These are phyloP conservation scores for Gamarada debralockiae DNA, from an alignment of 495 filamentous ascomycete species.

Conservation along the genomic window DNA sequence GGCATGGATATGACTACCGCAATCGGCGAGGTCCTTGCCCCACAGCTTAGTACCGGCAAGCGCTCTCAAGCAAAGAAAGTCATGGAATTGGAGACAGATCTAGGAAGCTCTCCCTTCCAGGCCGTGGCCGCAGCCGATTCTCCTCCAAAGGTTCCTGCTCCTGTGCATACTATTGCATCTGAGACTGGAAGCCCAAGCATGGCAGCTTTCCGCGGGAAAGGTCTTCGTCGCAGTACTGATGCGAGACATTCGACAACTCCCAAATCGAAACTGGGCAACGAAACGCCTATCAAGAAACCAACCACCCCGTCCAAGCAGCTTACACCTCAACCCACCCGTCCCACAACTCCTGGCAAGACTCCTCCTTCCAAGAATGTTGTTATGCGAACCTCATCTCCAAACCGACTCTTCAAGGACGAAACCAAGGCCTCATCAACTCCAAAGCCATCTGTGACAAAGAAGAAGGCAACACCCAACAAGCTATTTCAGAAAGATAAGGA, in stretches of 20 bases:
- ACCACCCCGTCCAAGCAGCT: constrained; percentile 45
- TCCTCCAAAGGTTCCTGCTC: constrained; percentile 28
- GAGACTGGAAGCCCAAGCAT: constrained; percentile 59
- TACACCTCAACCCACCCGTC: constrained; percentile 47
- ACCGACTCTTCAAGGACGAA: constrained; percentile 49
- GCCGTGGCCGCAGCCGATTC: constrained; percentile 34
- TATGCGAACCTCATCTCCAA: constrained; percentile 47
- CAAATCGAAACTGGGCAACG: constrained; percentile 19
- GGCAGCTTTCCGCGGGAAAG: constrained; percentile 49
- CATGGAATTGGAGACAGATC: constrained; percentile 51
- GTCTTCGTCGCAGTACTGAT: constrained; percentile 46
- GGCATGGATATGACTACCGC: constrained; percentile 85
- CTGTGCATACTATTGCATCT: constrained; percentile 44
- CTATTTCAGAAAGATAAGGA: constrained; percentile 55
- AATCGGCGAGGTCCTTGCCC: constrained; percentile 69
- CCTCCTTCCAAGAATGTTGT: constrained; percentile 36
- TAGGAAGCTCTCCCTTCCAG: constrained; percentile 52
- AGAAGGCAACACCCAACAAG: constrained; percentile 23
- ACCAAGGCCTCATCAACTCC: constrained; percentile 29
- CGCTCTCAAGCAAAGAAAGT: constrained; percentile 50
- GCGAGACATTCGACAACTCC: constrained; percentile 41
- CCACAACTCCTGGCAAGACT: constrained; percentile 50
- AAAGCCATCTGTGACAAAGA: constrained; percentile 13
- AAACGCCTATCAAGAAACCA: constrained; percentile 39
- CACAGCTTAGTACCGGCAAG: constrained; percentile 32